These are phyloP conservation scores for Hypoxylon sp. DNA, from an alignment of 2,329 filamentous ascomycete genomes.

Conservation along the genomic window DNA sequence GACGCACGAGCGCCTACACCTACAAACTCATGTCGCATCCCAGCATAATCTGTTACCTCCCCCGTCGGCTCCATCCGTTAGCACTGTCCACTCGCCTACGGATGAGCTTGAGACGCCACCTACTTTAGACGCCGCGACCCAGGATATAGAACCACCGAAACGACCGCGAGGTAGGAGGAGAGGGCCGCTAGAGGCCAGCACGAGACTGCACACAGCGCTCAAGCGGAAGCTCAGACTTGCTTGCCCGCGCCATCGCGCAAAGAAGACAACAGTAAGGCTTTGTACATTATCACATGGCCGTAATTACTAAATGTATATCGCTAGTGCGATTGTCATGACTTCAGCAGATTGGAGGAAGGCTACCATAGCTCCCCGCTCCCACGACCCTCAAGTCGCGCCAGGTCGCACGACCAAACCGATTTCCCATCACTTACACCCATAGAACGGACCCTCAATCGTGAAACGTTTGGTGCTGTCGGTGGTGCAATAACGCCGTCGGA, in stretches of 20 bases:
- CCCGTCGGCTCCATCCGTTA: constrained; percentile 43
- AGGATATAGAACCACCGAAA: constrained; percentile 32
- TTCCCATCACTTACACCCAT: constrained; percentile 14
- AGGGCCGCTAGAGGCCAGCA: constrained; percentile 49
- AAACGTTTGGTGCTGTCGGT: constrained; percentile 50
- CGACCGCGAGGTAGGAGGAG: constrained; percentile 51
- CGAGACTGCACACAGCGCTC: constrained; percentile 50
- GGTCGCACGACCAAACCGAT: constrained; percentile 27
- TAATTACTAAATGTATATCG: constrained; percentile 34
- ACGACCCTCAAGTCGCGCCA: constrained; percentile 28
- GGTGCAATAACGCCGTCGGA: constrained; percentile 39
- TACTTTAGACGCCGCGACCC: constrained; percentile 32
- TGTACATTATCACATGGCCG: neutral
- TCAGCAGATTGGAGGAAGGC: constrained; percentile 50
- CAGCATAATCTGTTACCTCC: constrained; percentile 45
- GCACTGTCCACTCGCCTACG: constrained; percentile 46
- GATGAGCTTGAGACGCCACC: constrained; percentile 38
- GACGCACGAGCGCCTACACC: constrained; percentile 43
- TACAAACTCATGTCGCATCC: constrained; percentile 46
- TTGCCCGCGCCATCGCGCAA: constrained; percentile 48
- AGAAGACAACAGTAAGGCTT: constrained; percentile 50
- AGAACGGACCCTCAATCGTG: constrained; percentile 33
- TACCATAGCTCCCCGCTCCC: constrained; percentile 36
- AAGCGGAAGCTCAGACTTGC: constrained; percentile 53
- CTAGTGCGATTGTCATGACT: constrained; percentile 54